phyloP scores from a whole-genome alignment of 192 early-diverging fungal species.

The Mortierella antarctica region DNA sequence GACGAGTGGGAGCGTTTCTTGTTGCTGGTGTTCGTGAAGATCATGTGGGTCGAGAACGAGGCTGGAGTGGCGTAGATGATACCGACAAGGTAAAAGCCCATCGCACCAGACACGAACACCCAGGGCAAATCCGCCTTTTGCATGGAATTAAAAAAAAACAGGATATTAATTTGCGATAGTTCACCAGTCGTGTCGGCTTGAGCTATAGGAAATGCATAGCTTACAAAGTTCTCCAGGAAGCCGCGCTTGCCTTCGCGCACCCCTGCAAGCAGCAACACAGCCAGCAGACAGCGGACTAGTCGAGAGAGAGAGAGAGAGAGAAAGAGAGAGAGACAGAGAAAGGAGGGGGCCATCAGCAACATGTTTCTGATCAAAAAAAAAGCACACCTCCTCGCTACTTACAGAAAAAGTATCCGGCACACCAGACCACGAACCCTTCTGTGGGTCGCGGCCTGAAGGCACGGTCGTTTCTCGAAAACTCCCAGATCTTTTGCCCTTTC shows the following conservation, averaged over 20 bases:
- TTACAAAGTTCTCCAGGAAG: slow-evolving; percentile 46
- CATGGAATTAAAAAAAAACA: background rate
- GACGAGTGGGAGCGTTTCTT: slow-evolving; percentile 14
- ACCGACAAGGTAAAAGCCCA: slow-evolving; percentile 52
- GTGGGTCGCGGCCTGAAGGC: slow-evolving; percentile 47
- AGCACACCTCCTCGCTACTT: background rate
- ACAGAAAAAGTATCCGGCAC: slow-evolving; percentile 49
- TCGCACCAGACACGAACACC: slow-evolving; percentile 46
- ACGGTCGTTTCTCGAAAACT: slow-evolving; percentile 46
- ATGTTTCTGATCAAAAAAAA: background rate
- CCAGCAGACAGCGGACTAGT: slow-evolving; percentile 38
- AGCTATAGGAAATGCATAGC: background rate
- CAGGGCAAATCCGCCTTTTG: slow-evolving; percentile 43
- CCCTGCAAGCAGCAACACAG: slow-evolving; percentile 23
- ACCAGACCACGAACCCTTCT: slow-evolving; percentile 50
- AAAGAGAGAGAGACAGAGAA: background rate
- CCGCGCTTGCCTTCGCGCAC: slow-evolving; percentile 36
- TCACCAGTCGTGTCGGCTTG: background rate
- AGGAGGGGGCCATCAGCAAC: background rate
- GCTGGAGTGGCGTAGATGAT: slow-evolving; percentile 52
- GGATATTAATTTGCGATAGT: background rate
- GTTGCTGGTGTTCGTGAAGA: background rate
- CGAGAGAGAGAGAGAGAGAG: background rate
- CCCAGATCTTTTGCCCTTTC: slow-evolving; percentile 52
- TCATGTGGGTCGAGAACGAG: slow-evolving; percentile 27